phyloP scores from a whole-genome alignment of 768 basidiomycete genomes.

The Trametes elegans region DNA sequence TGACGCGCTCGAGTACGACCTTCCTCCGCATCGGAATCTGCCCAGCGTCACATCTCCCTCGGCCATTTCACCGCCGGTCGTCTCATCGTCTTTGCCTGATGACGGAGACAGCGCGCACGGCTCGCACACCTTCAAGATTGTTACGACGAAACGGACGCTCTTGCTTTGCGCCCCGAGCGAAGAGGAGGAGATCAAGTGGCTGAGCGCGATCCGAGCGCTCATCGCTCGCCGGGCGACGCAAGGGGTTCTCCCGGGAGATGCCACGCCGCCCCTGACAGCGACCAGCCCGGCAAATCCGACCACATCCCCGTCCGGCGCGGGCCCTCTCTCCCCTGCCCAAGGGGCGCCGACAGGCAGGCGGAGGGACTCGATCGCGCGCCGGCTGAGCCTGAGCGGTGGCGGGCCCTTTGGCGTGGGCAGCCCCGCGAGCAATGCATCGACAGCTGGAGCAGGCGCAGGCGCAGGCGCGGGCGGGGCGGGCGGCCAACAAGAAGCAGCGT shows the following conservation, averaged over 20 bases:
- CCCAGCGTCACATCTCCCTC: conserved; percentile 31
- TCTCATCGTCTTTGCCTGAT: conserved; percentile 16
- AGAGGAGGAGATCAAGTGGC: conserved; percentile 98
- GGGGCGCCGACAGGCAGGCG: conserved; percentile 18
- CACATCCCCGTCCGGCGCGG: conserved; percentile 1
- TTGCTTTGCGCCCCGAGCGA: conserved; percentile 92
- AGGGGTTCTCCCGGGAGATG: conserved; percentile 33
- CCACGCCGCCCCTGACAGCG: conserved; percentile 17
- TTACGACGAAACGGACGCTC: conserved; percentile 89
- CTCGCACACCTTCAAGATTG: conserved; percentile 86
- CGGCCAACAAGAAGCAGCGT: conserved; percentile 23
- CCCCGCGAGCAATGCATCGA: neutral
- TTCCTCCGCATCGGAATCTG: conserved; percentile 47
- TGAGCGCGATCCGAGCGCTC: conserved; percentile 90
- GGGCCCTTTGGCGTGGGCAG: conserved; percentile 19
- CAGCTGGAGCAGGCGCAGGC: no score
- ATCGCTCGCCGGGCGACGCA: conserved; percentile 62
- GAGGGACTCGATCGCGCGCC: conserved; percentile 30
- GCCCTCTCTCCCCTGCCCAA: no score
- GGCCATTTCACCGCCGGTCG: conserved; percentile 33
- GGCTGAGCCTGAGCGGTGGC: conserved; percentile 33
- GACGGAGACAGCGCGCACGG: conserved; percentile 46
- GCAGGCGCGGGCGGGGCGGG: conserved; percentile 1
- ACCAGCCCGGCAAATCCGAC: neutral
- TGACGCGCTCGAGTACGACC: conserved; percentile 87